Percentiles rank a stretch among this genome's conserved stretches.
phyloP scores from a whole-genome alignment of 2,329 filamentous ascomycete species.

The Fulvia fulva region DNA sequence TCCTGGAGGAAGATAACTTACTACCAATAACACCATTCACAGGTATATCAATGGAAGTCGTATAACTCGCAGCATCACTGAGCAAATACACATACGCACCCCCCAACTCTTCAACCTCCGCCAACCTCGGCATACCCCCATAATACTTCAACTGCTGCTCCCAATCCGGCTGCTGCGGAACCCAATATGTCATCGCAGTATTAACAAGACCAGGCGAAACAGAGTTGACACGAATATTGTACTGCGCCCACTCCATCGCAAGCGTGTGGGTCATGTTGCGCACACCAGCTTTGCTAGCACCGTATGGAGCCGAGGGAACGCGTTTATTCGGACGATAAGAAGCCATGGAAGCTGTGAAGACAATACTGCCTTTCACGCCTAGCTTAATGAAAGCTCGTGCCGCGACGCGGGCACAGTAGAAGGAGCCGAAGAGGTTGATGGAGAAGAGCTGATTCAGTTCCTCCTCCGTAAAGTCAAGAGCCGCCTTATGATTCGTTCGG shows the following conservation, averaged over 20 bases:
- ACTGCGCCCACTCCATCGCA: slow-evolving; percentile 39
- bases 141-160: slow-evolving; percentile 56
- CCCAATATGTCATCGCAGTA: slow-evolving; percentile 42
- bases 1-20: slow-evolving; percentile 5
- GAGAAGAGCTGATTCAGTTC: slow-evolving; percentile 45
- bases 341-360: slow-evolving; percentile 47
- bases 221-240: slow-evolving; percentile 38
- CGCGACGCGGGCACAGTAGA: slow-evolving; percentile 41
- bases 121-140: slow-evolving; percentile 54
- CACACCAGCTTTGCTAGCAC: slow-evolving; percentile 44
- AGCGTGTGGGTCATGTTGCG: slow-evolving; percentile 43
- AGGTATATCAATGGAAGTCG: slow-evolving; percentile 50
- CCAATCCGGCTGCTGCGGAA: slow-evolving; percentile 53
- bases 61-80: slow-evolving; percentile 50
- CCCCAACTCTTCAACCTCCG: slow-evolving; percentile 51
- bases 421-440: slow-evolving; percentile 45
- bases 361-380: slow-evolving; percentile 42
- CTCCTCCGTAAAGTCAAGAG: slow-evolving; percentile 48
- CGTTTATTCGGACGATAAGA: slow-evolving; percentile 45
- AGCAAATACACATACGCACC: slow-evolving; percentile 52
- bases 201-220: slow-evolving; percentile 37
- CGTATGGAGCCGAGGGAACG: slow-evolving; percentile 41
- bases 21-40: slow-evolving; percentile 32
- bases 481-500: slow-evolving; percentile 50
- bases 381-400: slow-evolving; percentile 44